phyloP scores from a whole-genome alignment of 169 alveolate genomes.

The Cryptosporidium xiaoi region DNA sequence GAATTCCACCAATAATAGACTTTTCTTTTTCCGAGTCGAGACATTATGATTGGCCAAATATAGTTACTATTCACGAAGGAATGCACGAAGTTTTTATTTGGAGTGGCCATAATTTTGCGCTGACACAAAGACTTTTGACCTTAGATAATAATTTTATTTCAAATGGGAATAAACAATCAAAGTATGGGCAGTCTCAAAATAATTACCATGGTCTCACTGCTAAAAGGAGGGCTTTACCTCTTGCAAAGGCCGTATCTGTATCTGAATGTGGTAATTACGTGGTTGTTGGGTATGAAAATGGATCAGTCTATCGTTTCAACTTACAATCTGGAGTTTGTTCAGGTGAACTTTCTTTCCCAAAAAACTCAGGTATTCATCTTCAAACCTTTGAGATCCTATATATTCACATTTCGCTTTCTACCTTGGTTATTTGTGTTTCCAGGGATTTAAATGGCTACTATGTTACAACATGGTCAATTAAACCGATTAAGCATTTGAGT shows the following conservation, averaged over 20 bases:
- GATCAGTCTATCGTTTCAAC: slow-evolving; percentile 89
- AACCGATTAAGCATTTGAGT: slow-evolving; percentile 22
- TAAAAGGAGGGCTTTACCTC: slow-evolving; percentile 24
- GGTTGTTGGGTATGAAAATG: slow-evolving; percentile 91
- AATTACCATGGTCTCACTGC: slow-evolving; percentile 49
- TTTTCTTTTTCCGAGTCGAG: slow-evolving; percentile 75
- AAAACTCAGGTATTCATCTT: slow-evolving; percentile 14
- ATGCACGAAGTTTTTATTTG: slow-evolving; percentile 82
- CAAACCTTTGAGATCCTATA: slow-evolving; percentile 34
- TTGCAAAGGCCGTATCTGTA: slow-evolving; percentile 87
- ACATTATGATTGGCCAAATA: slow-evolving; percentile 84
- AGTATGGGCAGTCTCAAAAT: slow-evolving; percentile 26
- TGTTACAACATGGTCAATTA: slow-evolving; percentile 57
- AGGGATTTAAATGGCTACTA: slow-evolving; percentile 32
- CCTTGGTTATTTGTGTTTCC: slow-evolving; percentile 30
- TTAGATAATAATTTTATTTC: background rate
- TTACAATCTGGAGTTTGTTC: slow-evolving; percentile 87
- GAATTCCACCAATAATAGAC: slow-evolving; percentile 74
- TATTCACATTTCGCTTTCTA: slow-evolving; percentile 36
- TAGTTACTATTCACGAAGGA: slow-evolving; percentile 80
- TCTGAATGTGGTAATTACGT: slow-evolving; percentile 94
- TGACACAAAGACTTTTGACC: slow-evolving; percentile 21
- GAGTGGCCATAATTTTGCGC: slow-evolving; percentile 81
- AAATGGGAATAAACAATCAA: slow-evolving; percentile 14
- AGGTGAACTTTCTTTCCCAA: slow-evolving; percentile 31